Evolutionary conservation across 2,329 filamentous ascomycete genomes (phyloP), one percentile per base, ranked within the genome.

Genomic region (Colletotrichum sp.): DNA sequence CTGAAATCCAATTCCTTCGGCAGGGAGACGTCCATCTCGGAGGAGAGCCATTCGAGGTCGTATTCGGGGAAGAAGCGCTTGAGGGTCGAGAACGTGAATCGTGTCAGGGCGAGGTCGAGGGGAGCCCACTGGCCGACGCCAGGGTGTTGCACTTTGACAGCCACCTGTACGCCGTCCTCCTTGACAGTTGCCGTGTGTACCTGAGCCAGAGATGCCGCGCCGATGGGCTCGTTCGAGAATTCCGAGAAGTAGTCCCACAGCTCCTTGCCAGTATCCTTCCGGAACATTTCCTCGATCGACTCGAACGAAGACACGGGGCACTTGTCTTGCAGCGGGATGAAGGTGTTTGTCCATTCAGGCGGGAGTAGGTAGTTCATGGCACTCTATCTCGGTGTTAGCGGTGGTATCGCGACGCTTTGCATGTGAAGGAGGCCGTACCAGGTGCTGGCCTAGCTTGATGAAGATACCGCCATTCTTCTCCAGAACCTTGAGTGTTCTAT

Each of bases 401-500:
- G 13, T 12, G 3, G 12, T 13, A 5, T 18, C 12, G 44, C 49
- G 1, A 2, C 4, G n/a, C 1, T 32, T 68, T 16, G 52, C 5
- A 24, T 6, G 24, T 21, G 26, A 18, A 6, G 30, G 18, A 9
- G 18, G 8, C 78, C 86, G 57, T 88, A 93, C 92, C 85, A 99
- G 85, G 86, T 99, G 97, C 81, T 99, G 97, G 9, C 97, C 97
- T 52, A 99, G 88, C 86, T 99, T 99, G 84, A 99, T 99, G 81
- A 99, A 99, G 78, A 99, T 98, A 32, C 96, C 98, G 30, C 98
- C 97, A 84, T 98, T 99, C 88, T 95, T 95, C 89, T 99, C 97
- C 78, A 99, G 87, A 3, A 98, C 96, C 73, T 90, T 91, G 57
- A 99, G 88, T 1, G 97, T 98, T 77, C 97, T 92, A 81, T 95